Conservation (phyloP, 208 protist genomes). For the Trypanosomatidae sp. region DNA sequence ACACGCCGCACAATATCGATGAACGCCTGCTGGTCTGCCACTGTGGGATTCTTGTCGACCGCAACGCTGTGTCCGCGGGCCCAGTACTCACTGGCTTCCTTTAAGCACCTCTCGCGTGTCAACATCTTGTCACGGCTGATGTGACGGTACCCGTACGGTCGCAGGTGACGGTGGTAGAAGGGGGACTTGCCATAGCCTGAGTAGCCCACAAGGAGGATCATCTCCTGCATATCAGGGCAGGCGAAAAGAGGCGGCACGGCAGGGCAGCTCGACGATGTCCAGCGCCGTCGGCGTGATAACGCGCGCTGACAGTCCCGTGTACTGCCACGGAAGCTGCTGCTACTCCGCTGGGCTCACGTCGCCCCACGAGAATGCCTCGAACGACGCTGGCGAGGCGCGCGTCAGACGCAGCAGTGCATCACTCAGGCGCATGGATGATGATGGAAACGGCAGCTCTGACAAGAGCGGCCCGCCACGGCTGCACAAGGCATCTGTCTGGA, state of each 20-base stretch:
- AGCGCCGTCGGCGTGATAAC: slow-evolving; percentile 23
- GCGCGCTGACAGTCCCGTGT: slow-evolving; percentile 36
- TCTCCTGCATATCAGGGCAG: slow-evolving; percentile 46
- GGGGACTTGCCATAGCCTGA: slow-evolving; percentile 91
- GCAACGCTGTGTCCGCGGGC: slow-evolving; percentile 69
- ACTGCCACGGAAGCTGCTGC: slow-evolving; percentile 37
- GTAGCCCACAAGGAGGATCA: slow-evolving; percentile 86
- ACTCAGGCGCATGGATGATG: slow-evolving; percentile 14
- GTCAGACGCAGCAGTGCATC: slow-evolving; percentile 3
- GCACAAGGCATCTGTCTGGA: slow-evolving; percentile 12
- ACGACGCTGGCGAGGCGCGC: neutral
- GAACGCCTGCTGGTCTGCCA: slow-evolving; percentile 50
- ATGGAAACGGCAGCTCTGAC: neutral
- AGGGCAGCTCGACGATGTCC: slow-evolving; percentile 9
- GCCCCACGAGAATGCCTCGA: slow-evolving; percentile 39
- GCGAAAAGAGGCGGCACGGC: slow-evolving; percentile 23
- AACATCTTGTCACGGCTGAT: slow-evolving; percentile 83
- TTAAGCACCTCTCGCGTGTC: slow-evolving; percentile 68
- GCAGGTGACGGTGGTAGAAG: slow-evolving; percentile 83
- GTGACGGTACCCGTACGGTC: slow-evolving; percentile 73
- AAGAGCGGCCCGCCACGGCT: neutral
- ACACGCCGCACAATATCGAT: slow-evolving; percentile 44
- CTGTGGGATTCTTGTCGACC: slow-evolving; percentile 89
- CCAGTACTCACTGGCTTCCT: slow-evolving; percentile 40
- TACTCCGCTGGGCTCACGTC: slow-evolving; percentile 56